These are phyloP conservation scores for Epichloe brachyelytri DNA, from an alignment of 2,329 filamentous ascomycete genomes.

Conservation along the genomic window DNA sequence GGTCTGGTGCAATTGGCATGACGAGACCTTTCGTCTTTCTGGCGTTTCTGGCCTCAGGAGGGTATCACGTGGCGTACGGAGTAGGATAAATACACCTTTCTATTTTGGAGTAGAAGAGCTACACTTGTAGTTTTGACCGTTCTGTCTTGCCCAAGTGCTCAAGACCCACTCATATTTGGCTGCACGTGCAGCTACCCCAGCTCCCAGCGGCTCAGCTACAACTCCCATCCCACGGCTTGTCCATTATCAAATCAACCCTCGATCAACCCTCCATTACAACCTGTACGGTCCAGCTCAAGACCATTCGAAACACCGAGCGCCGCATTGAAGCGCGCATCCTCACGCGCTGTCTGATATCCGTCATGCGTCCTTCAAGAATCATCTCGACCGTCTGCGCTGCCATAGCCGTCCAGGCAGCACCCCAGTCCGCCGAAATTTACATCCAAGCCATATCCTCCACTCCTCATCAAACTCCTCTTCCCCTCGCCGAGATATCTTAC, in stretches of 20 bases:
- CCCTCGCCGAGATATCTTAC: slow-evolving; percentile 46
- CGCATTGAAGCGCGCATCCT: not conserved
- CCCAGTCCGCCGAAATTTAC: slow-evolving; percentile 38
- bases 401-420: slow-evolving; percentile 24
- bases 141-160: not conserved
- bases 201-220: no score
- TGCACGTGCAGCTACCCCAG: not conserved
- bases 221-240: no score
- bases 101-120: not conserved
- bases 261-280: not conserved
- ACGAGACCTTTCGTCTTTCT: not conserved
- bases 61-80: not conserved
- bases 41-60: not conserved
- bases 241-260: not conserved
- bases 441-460: slow-evolving; percentile 34
- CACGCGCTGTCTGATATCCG: not conserved
- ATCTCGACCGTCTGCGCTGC: slow-evolving; percentile 31
- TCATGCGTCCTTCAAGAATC: slow-evolving; percentile 30
- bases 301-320: not conserved
- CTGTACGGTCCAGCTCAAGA: not conserved
- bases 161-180: not conserved
- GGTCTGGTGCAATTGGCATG: not conserved
- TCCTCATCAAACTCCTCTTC: slow-evolving; percentile 16
- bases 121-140: not conserved
- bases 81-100: not conserved